These are phyloP conservation scores for Stachybotrys echinatus DNA, from an alignment of 2,329 filamentous ascomycete species.

Conservation along the genomic window DNA sequence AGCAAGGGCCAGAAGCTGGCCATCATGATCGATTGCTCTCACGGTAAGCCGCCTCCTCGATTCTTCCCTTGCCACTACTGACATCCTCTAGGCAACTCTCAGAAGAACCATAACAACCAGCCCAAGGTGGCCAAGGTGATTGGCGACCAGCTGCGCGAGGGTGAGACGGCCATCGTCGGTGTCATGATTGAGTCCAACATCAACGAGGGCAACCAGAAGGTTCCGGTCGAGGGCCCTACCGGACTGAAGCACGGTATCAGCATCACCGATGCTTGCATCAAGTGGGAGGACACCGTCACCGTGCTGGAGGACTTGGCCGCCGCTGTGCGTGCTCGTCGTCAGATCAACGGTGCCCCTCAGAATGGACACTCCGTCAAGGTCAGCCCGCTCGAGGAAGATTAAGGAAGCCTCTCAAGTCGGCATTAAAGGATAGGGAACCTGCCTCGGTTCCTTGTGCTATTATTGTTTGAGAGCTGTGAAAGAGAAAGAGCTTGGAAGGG, in stretches of 20 bases:
- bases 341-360: slow-evolving; percentile 34
- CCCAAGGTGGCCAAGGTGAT: slow-evolving; percentile 82
- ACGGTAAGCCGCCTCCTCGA: slow-evolving; percentile 51
- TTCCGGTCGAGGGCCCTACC: slow-evolving; percentile 72
- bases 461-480: not conserved
- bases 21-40: slow-evolving; percentile 98
- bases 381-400: slow-evolving; percentile 48
- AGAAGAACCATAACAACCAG: slow-evolving; percentile 96
- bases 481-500: not conserved
- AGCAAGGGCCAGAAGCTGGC: slow-evolving; percentile 83
- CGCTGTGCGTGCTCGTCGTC: slow-evolving; percentile 72
- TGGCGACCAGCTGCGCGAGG: slow-evolving; percentile 78
- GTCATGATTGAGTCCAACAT: slow-evolving; percentile 99
- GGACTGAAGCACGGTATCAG: slow-evolving; percentile 83
- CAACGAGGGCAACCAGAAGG: slow-evolving; percentile 84
- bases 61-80: slow-evolving; percentile 1
- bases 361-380: slow-evolving; percentile 28
- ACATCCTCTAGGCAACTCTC: slow-evolving; percentile 69
- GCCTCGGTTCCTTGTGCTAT: not conserved
- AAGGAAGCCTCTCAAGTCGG: slow-evolving; percentile 10
- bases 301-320: slow-evolving; percentile 81
- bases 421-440: not conserved
- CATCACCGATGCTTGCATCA: slow-evolving; percentile 94
- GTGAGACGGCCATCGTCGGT: slow-evolving; percentile 84
- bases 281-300: slow-evolving; percentile 79